phyloP scores from a whole-genome alignment of 225 moss, liverwort and hornwort species.

The Antitrichia curtipendula region DNA sequence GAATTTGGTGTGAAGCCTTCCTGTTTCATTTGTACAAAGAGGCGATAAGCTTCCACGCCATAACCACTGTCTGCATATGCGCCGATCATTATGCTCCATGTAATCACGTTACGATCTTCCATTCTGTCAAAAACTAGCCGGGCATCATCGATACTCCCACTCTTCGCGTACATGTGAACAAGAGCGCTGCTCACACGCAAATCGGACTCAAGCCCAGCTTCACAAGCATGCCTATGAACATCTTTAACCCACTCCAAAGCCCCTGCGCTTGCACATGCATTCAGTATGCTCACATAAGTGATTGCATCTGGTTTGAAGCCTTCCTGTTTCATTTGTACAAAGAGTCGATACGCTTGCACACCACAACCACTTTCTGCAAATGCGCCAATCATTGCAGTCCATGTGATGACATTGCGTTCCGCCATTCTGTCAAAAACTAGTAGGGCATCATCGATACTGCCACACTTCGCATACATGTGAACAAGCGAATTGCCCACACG shows the following conservation, averaged over 20 bases:
- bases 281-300: neutral
- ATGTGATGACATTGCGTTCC: neutral
- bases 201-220: neutral
- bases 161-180: neutral
- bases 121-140: neutral
- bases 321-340: neutral
- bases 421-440: neutral
- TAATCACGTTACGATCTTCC: neutral
- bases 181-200: neutral
- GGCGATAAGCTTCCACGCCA: neutral
- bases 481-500: neutral
- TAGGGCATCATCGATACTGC: neutral
- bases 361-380: neutral
- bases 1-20: neutral
- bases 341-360: neutral
- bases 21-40: neutral
- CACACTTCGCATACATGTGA: neutral
- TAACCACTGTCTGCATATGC: neutral
- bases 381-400: neutral
- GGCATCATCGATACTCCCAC: neutral
- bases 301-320: neutral
- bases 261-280: neutral
- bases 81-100: neutral
- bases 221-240: neutral
- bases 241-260: neutral